Evolutionary conservation across 208 protist genomes (phyloP), one percentile per base, ranked within the genome.

Genomic region (Trypanosoma mega): DNA sequence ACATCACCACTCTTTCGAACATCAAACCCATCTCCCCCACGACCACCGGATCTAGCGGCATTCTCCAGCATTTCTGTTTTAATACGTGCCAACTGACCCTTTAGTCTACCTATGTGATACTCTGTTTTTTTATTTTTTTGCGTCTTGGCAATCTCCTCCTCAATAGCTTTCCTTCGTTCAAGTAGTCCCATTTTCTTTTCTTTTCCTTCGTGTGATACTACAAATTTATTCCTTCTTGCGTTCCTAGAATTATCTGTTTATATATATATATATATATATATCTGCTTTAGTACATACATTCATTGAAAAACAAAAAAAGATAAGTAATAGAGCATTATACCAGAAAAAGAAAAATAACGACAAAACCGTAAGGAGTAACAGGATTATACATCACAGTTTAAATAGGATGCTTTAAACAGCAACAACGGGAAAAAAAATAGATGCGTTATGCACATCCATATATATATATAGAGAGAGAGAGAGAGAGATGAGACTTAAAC

Each of bases 51-150:
- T 24, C 88, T 78, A 2, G 85, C 74, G 5, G 93, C 79, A 27
- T 94, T 90, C 55, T 97, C 92, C 16, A 98, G 63, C 76, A 99
- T 85, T 78, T 98, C 83, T 29, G 90, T 92, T 65, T 97, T 93
- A 51, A 98, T 91, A 56, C 89, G 83, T 2, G 97, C 97, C 49
- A 99, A 66, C 66, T 98, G 98, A 11, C 97, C 98, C 63, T 99
- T 99, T 8, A 99, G 77, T 3, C 88, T 73, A 31, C 97, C 96
- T 5, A 99, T 62, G 84, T 99, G 97, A 73, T 98, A 90, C 69
- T 98, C 93, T 18, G 98, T 99, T 45, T 97, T 97, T 70, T 99
- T 99, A 78, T 99, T 99, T 55, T 98, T 98, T 62, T 99, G 98
- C 9, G 98, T 99, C 6, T 93, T 76, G 8, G 84, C 80, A 59